Evolutionary conservation across 306 rosid species (phyloP).

Genomic region (Prosopis cineraria): DNA sequence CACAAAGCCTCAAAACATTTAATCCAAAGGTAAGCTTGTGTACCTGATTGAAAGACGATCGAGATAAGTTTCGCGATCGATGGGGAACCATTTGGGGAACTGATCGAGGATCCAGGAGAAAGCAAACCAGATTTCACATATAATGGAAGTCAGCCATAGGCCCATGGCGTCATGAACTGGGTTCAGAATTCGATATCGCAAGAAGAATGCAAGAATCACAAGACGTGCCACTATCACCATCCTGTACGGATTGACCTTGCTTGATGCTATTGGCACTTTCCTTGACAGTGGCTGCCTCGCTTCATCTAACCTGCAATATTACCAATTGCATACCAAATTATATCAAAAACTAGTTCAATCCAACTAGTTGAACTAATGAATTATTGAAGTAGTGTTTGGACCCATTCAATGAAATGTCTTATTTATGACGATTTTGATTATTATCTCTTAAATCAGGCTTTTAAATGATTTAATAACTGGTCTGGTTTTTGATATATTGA

Average conservation of each 20-base stretch:
- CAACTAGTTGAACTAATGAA: too few relatives aligned
- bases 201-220: conserved; percentile 66
- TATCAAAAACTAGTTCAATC: too few relatives aligned
- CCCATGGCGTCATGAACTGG: conserved; percentile 87
- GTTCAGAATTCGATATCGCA: conserved; percentile 72
- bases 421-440: too few relatives aligned
- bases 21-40: too few relatives aligned
- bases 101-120: conserved; percentile 97
- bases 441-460: too few relatives aligned
- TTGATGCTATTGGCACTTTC: conserved; percentile 90
- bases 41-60: conserved; percentile 91
- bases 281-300: conserved; percentile 94
- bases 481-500: too few relatives aligned
- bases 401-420: too few relatives aligned
- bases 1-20: too few relatives aligned
- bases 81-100: conserved; percentile 95
- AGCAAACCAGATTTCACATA: conserved; percentile 95
- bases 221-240: conserved; percentile 92
- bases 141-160: conserved; percentile 87
- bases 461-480: too few relatives aligned
- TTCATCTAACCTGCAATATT: conserved; percentile 79
- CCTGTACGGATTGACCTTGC: conserved; percentile 94
- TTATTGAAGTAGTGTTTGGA: too few relatives aligned
- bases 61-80: conserved; percentile 89
- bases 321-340: too few relatives aligned